A percentile compares a stretch with the other conserved stretches of the same genome.
phyloP scores from a whole-genome alignment of 352 stramenopile species.

The Phytophthora foliorum region DNA sequence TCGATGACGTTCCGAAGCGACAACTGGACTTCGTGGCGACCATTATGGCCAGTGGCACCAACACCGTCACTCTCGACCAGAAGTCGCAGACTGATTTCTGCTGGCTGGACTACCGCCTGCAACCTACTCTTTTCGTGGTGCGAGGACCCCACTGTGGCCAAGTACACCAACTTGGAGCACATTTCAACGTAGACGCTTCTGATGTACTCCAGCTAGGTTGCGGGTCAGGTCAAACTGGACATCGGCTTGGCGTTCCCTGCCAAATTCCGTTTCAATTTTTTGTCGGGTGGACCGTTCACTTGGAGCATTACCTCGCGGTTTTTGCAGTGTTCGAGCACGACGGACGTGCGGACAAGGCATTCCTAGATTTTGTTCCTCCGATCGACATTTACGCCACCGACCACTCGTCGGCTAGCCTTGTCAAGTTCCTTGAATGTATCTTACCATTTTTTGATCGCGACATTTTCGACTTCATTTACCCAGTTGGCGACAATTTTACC shows the following conservation, averaged over 20 bases:
- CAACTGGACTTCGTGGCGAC: slow-evolving; percentile 12
- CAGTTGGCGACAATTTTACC: no score
- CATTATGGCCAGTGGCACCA: slow-evolving; percentile 4
- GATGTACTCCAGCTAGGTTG: not conserved
- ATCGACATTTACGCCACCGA: not conserved
- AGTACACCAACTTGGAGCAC: slow-evolving; percentile 5
- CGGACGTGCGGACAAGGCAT: not conserved
- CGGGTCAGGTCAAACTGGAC: not conserved
- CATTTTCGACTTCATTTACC: no score
- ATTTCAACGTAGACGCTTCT: slow-evolving; percentile 14
- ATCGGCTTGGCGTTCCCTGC: not conserved
- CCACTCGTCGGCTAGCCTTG: not conserved
- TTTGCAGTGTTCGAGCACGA: not conserved
- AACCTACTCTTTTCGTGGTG: slow-evolving; percentile 10
- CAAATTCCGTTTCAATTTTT: slow-evolving; percentile 9
- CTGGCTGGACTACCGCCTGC: slow-evolving; percentile 15
- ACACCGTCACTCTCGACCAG: slow-evolving; percentile 1
- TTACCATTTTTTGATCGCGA: no score
- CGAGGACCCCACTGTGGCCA: slow-evolving; percentile 1
- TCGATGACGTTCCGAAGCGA: no score
- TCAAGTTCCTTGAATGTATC: not conserved
- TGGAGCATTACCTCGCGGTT: not conserved
- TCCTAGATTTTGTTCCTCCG: not conserved
- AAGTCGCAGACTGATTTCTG: slow-evolving; percentile 12
- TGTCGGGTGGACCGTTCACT: not conserved